Conservation (phyloP, 805 yeast species). For the Saturnispora ahearnii region DNA sequence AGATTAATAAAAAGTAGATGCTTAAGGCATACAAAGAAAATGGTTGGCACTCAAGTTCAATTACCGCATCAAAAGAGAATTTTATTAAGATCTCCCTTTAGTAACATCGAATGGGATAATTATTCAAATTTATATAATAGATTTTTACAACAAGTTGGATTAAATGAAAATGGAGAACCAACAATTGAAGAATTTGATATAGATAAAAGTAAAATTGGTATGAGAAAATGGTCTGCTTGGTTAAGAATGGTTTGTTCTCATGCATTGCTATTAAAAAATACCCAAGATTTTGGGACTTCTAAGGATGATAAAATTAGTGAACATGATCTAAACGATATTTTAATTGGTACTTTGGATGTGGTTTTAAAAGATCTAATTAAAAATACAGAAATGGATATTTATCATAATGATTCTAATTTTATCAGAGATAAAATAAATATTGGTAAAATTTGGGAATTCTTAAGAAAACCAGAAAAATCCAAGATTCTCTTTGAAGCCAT, state of each 20-base stretch:
- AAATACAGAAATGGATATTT: conserved; percentile 41
- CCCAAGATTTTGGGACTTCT: conserved; percentile 9
- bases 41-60: conserved; percentile 67
- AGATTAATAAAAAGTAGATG: conserved; percentile 47
- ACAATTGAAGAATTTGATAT: conserved; percentile 41
- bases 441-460: conserved; percentile 64
- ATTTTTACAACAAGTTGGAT: conserved; percentile 50
- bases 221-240: conserved; percentile 61
- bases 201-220: conserved; percentile 32
- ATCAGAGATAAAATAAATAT: conserved; percentile 40
- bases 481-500: conserved; percentile 36
- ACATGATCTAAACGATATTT: conserved; percentile 13
- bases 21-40: conserved; percentile 74
- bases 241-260: conserved; percentile 80
- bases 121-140: conserved; percentile 56
- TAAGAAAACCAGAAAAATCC: conserved; percentile 44
- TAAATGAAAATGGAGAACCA: conserved; percentile 44
- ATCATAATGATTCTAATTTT: conserved; percentile 39
- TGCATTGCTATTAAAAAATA: conserved; percentile 36
- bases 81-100: conserved; percentile 64
- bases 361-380: conserved; percentile 59
- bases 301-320: conserved; percentile 7
- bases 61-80: conserved; percentile 74
- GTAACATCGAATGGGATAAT: conserved; percentile 76
- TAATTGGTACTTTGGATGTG: conserved; percentile 48